Percentiles rank a stretch among this genome's conserved stretches.
These are phyloP conservation scores for Ogataea zsoltii DNA, from an alignment of 805 yeast genomes.

Conservation along the genomic window DNA sequence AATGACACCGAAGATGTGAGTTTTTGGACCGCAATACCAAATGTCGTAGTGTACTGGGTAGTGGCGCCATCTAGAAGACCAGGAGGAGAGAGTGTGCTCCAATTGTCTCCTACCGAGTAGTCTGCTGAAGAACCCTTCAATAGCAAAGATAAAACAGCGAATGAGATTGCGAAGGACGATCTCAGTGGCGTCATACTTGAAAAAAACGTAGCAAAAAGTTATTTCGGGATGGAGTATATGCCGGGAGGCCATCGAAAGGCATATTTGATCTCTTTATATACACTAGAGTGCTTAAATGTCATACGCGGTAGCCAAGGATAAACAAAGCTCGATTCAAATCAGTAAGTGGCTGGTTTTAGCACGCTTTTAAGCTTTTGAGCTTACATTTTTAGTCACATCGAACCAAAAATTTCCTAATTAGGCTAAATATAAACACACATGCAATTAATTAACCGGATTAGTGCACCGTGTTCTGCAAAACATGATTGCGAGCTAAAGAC, in stretches of 20 bases:
- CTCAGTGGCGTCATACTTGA: neutral
- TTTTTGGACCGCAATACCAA: conserved; percentile 70
- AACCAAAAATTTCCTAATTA: conserved; percentile 12
- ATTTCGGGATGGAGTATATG: no score
- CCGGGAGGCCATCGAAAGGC: no score
- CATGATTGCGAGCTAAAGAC: no score
- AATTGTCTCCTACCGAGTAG: conserved; percentile 57
- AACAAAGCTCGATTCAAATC: conserved; percentile 1
- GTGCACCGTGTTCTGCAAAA: no score
- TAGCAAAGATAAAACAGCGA: neutral
- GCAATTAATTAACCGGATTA: conserved; percentile 8
- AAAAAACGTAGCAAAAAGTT: neutral
- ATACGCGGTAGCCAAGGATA: neutral
- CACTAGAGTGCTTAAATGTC: neutral
- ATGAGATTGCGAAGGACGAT: neutral
- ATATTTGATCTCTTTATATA: neutral
- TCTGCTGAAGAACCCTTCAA: conserved; percentile 29
- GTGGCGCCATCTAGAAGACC: conserved; percentile 53
- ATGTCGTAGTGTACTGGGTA: conserved; percentile 54
- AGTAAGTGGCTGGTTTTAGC: conserved; percentile 16
- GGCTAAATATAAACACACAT: conserved; percentile 14
- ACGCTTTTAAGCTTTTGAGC: neutral
- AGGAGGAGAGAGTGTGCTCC: conserved; percentile 68
- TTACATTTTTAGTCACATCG: neutral
- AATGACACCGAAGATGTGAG: conserved; percentile 38